Base-by-base conservation (phyloP, 176 grass and related monocot genomes). In the Oryza officinalis region DNA sequence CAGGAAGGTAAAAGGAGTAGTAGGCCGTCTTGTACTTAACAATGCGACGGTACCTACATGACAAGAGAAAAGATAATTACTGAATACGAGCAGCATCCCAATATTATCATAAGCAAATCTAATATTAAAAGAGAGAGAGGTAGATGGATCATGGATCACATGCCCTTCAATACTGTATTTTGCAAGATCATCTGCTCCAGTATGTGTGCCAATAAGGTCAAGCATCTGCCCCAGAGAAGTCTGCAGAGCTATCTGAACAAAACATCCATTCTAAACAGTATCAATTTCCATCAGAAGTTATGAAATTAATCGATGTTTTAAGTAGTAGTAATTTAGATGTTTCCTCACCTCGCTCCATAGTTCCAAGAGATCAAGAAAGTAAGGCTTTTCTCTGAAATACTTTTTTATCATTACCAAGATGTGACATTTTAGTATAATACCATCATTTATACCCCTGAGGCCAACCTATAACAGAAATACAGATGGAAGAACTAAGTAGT, bases 1-100 rank as follows among this genome's bases (percentile, higher is more conserved):
- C 91, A 6, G 91, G 91, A 14, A 92, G 91, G 57, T 92, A 92
- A 81, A 92, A 92, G 44, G 87, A 89, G 45, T 89, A 92, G 52
- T 89, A 92, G 63, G 87, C 69, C 61, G 87, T 92, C 75, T 92
- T 89, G 69, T 92, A 89, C 33, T 89, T 89, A 2, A 92, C 91
- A 89, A 92, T 89, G 15, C 84, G 87, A 23, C 50, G 87, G 59
- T 89, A 92, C 28, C 91, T 92, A 28, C 49, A 72, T 8, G 27
- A 50, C 46, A 74, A 30, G 41, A 88, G 25, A 52, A 75, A 69
- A 12, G 6, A 4, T 57, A 57, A 20, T 57, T 57, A 57, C 20
- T 57, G 18, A 57, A 57, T 22, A 8, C 6, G 20, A 57, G 52
- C 52, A 57, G 20, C 52, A 57, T 57, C 52, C 17, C 52, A 22